Base-by-base conservation (phyloP, 2,329 filamentous ascomycete genomes). In the Paracamarosporium sp. region DNA sequence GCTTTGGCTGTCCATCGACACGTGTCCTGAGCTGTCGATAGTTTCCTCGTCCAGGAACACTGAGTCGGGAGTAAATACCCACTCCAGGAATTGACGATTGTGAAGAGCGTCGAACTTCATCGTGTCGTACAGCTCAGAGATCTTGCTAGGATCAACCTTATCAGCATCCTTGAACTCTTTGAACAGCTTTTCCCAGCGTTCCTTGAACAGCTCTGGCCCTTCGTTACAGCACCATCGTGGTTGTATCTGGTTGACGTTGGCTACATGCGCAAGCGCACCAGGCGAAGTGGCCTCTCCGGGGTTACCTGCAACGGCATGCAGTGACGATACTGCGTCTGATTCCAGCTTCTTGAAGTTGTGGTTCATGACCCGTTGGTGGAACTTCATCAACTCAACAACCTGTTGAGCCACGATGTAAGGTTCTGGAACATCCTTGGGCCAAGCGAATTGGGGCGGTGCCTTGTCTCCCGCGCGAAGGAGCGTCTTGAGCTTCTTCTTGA, bases 71-170 rank as follows among this genome's bases (percentile, higher is more conserved):
- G 93, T 96, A 68, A 99, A 99, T 0, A 97, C 90, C 92, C 95
- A 98, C 76, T 99, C 95, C 4, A 99, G 81, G 70, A 99, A 99
- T 61, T 93, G 92, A 2, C 95, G 88, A 73, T 99, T 99, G 78
- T 99, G 96, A 13, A 99, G 83, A 1, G 95, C 95, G 75, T 99
- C 95, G 64, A 98, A 99, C 77, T 99, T 99, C 95, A 99, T 98
- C 20, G 94, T 98, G 76, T 99, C 95, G 76, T 99, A 99, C 2
- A 99, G 85, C 79, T 99, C 95, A 5, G 93, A 97, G 61, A 99
- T 94, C 81, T 99, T 99, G 82, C 93, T 97, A 17, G 96, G 96
- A 76, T 99, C 95, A 17, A 98, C 93, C 81, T 99, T 99, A 70
- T 99, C 95, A 1, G 91, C 90, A 75, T 99, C 96, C 64, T 91